Conservation (phyloP, 1,284 basidiomycete genomes). For the Hortiboletus rubellus region DNA sequence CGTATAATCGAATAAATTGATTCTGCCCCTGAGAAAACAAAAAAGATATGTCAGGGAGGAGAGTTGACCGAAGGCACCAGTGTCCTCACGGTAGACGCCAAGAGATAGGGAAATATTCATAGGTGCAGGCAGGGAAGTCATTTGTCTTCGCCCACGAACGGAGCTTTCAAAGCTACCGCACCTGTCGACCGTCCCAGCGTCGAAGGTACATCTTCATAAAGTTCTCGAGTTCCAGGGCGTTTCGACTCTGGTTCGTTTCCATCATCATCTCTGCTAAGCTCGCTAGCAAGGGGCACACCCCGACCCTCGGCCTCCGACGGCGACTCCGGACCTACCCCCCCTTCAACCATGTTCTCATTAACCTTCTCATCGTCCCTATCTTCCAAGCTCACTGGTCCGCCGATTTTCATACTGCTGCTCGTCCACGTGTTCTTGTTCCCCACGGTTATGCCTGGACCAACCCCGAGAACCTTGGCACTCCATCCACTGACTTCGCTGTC, state of each 20-base stretch:
- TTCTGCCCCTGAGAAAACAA: neutral
- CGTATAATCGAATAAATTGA: constrained; percentile 11
- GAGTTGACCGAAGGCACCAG: neutral
- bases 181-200: constrained; percentile 34
- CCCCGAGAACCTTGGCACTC: constrained; percentile 65
- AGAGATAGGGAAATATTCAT: neutral
- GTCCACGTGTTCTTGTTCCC: constrained; percentile 58
- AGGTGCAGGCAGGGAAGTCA: constrained; percentile 1
- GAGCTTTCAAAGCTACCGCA: constrained; percentile 18
- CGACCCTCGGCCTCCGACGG: constrained; percentile 9
- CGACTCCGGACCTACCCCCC: constrained; percentile 6
- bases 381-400: constrained; percentile 44
- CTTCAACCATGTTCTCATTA: constrained; percentile 12
- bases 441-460: constrained; percentile 43
- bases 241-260: constrained; percentile 2
- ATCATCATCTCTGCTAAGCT: constrained; percentile 6
- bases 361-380: constrained; percentile 33
- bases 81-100: neutral
- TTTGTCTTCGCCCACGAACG: neutral
- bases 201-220: constrained; percentile 21
- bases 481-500: constrained; percentile 80
- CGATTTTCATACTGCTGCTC: constrained; percentile 56
- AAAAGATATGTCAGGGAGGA: neutral
- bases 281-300: constrained; percentile 3
- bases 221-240: constrained; percentile 2